Percentiles rank a stretch among this genome's conserved stretches.
Evolutionary conservation across 139 green algal species (phyloP).

Genomic region (Closterium sp.): DNA sequence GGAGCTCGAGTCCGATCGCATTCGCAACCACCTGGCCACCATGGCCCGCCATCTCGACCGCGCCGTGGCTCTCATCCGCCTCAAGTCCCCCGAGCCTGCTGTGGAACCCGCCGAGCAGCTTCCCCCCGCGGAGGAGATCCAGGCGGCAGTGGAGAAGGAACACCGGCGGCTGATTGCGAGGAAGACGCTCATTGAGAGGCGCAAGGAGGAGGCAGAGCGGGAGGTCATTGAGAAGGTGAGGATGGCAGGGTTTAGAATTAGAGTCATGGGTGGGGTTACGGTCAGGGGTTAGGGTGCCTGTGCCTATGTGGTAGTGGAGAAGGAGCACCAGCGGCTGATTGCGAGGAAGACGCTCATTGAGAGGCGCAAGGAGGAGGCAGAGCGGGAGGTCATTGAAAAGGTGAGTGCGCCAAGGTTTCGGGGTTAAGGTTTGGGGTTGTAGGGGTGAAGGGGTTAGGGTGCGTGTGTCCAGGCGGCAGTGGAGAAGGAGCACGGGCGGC

Average conservation of each 20-base stretch:
- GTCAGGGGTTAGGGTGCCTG: no score
- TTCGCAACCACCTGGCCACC: constrained; percentile 62
- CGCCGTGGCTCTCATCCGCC: no score
- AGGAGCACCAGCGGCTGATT: constrained; percentile 78
- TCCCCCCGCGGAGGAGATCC: constrained; percentile 28
- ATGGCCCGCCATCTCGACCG: no score
- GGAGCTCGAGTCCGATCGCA: constrained; percentile 66
- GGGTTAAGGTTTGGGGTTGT: no score
- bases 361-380: constrained; percentile 90
- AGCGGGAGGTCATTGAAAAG: constrained; percentile 76
- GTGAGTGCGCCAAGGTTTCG: not conserved
- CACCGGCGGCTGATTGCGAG: constrained; percentile 75
- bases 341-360: constrained; percentile 91
- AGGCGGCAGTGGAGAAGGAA: constrained; percentile 66
- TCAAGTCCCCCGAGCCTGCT: no score
- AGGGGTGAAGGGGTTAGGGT: no score
- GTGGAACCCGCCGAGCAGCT: no score
- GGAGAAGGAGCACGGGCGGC: constrained; percentile 75
- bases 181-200: constrained; percentile 91
- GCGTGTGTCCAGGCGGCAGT: constrained; percentile 48
- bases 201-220: constrained; percentile 93
- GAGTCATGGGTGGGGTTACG: no score
- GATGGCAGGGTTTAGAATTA: no score
- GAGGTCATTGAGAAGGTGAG: constrained; percentile 66
- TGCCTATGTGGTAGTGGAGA: constrained; percentile 55